These are phyloP conservation scores for Zymoseptoria ardabiliae DNA, from an alignment of 2,329 filamentous ascomycete genomes.

Conservation along the genomic window DNA sequence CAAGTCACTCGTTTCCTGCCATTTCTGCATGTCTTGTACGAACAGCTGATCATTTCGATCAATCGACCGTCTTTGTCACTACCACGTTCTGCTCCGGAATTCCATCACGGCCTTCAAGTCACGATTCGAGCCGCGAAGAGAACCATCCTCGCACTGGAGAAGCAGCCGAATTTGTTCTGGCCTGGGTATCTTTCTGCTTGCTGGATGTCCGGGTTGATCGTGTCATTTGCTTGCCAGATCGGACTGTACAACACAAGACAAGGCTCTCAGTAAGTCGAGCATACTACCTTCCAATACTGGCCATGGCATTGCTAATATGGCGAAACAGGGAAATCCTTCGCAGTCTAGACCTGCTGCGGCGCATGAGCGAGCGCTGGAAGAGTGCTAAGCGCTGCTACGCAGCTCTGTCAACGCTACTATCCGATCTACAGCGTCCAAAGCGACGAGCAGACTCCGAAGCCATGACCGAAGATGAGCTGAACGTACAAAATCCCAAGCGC, in stretches of 20 bases:
- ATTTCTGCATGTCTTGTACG: slow-evolving; percentile 29
- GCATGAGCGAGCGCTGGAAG: slow-evolving; percentile 15
- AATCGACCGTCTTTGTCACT: slow-evolving; percentile 33
- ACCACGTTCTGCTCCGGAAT: slow-evolving; percentile 22
- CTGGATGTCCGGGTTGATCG: slow-evolving; percentile 34
- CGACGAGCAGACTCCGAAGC: slow-evolving; percentile 4
- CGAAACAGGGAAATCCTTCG: slow-evolving; percentile 12
- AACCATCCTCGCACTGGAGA: slow-evolving; percentile 23
- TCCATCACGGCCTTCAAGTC: slow-evolving; percentile 28
- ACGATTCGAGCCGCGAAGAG: slow-evolving; percentile 26
- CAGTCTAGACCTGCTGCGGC: slow-evolving; percentile 15
- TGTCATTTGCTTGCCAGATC: slow-evolving; percentile 31
- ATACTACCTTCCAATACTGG: neutral
- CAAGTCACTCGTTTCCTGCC: slow-evolving; percentile 18
- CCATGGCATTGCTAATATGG: neutral
- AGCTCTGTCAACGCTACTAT: slow-evolving; percentile 14
- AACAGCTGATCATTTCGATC: slow-evolving; percentile 30
- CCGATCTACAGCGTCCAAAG: slow-evolving; percentile 12
- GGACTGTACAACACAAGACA: slow-evolving; percentile 22
- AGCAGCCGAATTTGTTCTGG: slow-evolving; percentile 25
- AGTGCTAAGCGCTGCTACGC: slow-evolving; percentile 17
- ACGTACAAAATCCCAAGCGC: slow-evolving; percentile 1
- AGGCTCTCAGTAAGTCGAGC: slow-evolving; percentile 15
- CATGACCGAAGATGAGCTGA: slow-evolving; percentile 7
- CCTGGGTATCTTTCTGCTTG: slow-evolving; percentile 30